Conservation (phyloP, 2,329 filamentous ascomycete genomes). For the Diaporthe capsici region DNA sequence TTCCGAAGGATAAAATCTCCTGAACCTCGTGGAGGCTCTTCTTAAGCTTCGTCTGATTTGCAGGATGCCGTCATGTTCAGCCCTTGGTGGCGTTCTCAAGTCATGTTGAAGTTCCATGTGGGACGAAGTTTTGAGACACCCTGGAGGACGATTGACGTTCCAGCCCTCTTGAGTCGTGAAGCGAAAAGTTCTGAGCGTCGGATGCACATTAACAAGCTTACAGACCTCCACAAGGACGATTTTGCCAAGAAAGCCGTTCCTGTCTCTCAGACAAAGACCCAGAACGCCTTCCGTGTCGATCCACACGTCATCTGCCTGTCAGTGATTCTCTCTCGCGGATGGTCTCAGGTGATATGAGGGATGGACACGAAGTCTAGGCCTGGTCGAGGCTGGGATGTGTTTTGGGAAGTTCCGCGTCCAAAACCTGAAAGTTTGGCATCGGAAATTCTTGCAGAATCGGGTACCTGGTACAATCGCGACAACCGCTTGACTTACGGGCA, state of each 20-base stretch:
- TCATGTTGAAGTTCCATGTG: slow-evolving; percentile 21
- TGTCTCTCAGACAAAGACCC: slow-evolving; percentile 18
- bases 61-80: slow-evolving; percentile 6
- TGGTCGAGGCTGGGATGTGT: neutral
- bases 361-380: neutral
- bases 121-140: neutral
- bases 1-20: slow-evolving; percentile 18
- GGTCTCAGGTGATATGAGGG: neutral
- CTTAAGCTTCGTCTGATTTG: neutral
- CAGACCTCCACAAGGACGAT: neutral
- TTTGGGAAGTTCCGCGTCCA: neutral
- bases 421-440: neutral
- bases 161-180: slow-evolving; percentile 13
- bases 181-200: neutral
- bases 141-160: slow-evolving; percentile 3
- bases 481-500: neutral
- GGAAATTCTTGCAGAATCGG: neutral
- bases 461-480: neutral
- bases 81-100: slow-evolving; percentile 26
- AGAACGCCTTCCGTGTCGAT: slow-evolving; percentile 1
- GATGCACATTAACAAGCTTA: neutral
- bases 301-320: slow-evolving; percentile 25
- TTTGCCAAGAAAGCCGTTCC: slow-evolving; percentile 29
- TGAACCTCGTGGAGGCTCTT: slow-evolving; percentile 9
- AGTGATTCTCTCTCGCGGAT: neutral